A percentile compares a stretch with the other conserved stretches of the same genome.
Conservation (phyloP, 1,284 basidiomycete genomes). For the Exobasidium rhododendri region DNA sequence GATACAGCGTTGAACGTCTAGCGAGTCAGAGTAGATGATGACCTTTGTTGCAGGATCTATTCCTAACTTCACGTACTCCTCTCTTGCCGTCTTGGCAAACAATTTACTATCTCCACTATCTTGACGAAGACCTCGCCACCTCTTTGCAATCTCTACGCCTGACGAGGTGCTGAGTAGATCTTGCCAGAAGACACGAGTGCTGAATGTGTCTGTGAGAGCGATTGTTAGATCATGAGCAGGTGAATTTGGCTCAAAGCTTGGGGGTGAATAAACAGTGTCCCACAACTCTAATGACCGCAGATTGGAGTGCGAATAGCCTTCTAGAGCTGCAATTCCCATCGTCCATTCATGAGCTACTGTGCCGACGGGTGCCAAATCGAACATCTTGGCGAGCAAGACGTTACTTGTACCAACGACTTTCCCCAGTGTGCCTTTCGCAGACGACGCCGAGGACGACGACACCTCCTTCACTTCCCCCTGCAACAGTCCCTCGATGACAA, state of each 20-base stretch:
- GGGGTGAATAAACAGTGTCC: conserved; percentile 49
- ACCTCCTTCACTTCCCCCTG: conserved; percentile 58
- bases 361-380: conserved; percentile 39
- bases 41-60: conserved; percentile 44
- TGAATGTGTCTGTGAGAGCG: conserved; percentile 53
- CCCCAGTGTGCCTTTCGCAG: conserved; percentile 59
- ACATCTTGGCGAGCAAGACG: conserved; percentile 45
- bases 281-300: conserved; percentile 42
- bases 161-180: conserved; percentile 35
- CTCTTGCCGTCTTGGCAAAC: conserved; percentile 38
- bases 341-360: conserved; percentile 55
- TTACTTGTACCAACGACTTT: conserved; percentile 62
- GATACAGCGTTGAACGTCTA: conserved; percentile 41
- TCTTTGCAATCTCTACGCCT: conserved; percentile 39
- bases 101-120: conserved; percentile 45
- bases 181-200: conserved; percentile 48
- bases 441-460: neutral
- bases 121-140: conserved; percentile 50
- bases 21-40: conserved; percentile 47
- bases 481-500: conserved; percentile 70
- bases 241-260: conserved; percentile 34
- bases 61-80: conserved; percentile 36
- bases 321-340: conserved; percentile 49
- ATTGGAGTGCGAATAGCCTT: conserved; percentile 43
- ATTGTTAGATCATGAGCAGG: conserved; percentile 51